phyloP scores from a whole-genome alignment of 2,329 filamentous ascomycete genomes.

The Fusarium verrucosum region DNA sequence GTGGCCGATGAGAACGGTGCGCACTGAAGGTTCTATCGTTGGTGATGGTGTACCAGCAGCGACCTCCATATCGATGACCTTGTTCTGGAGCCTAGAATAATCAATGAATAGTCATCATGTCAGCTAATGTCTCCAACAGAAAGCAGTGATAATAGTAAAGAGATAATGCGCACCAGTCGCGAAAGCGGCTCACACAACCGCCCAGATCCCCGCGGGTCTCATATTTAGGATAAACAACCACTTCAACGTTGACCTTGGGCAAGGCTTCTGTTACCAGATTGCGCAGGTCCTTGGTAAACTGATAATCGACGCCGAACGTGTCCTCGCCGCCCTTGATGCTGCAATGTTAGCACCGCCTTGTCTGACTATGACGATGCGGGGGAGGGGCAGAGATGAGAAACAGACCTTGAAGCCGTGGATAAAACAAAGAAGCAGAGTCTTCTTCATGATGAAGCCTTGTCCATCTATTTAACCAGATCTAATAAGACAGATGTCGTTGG shows the following conservation, averaged over 20 bases:
- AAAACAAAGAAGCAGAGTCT: slow-evolving; percentile 82
- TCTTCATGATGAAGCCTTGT: slow-evolving; percentile 60
- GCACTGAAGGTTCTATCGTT: slow-evolving; percentile 85
- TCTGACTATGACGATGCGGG: slow-evolving; percentile 10
- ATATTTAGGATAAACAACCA: slow-evolving; percentile 80
- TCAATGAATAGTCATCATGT: not conserved
- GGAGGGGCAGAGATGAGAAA: not conserved
- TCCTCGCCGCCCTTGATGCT: slow-evolving; percentile 75
- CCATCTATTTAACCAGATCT: slow-evolving; percentile 4
- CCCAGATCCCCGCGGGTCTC: slow-evolving; percentile 82
- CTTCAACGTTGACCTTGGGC: slow-evolving; percentile 73
- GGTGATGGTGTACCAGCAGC: slow-evolving; percentile 80
- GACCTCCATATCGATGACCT: slow-evolving; percentile 94
- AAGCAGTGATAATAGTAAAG: not conserved
- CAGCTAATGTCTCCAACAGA: not conserved
- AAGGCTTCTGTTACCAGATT: slow-evolving; percentile 70
- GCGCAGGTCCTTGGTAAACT: slow-evolving; percentile 77
- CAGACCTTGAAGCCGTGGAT: slow-evolving; percentile 86
- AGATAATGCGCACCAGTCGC: slow-evolving; percentile 70
- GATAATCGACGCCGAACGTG: slow-evolving; percentile 73
- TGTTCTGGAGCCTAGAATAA: slow-evolving; percentile 77
- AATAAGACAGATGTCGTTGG: not conserved
- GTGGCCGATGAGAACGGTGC: slow-evolving; percentile 83
- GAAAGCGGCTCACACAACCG: slow-evolving; percentile 76
- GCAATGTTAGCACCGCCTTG: slow-evolving; percentile 9